phyloP scores from a whole-genome alignment of 2,329 filamentous ascomycete species.

The Ceratocystis ficicola region DNA sequence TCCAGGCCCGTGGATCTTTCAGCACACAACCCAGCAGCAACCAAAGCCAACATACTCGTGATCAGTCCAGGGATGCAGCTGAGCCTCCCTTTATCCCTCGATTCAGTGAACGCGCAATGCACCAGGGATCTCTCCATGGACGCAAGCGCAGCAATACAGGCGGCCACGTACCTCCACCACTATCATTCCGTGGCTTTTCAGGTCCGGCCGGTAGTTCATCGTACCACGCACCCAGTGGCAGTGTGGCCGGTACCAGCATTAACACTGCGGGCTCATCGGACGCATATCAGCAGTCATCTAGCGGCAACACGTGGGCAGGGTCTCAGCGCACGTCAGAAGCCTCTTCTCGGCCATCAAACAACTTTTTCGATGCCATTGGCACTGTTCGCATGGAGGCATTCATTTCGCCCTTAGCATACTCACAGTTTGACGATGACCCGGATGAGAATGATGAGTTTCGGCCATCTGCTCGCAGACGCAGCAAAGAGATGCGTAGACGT shows the following conservation, averaged over 20 bases:
- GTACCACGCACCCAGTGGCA: constrained; percentile 40
- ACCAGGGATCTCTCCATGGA: constrained; percentile 45
- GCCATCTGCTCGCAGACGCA: constrained; percentile 39
- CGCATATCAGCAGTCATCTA: constrained; percentile 42
- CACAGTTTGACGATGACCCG: constrained; percentile 35
- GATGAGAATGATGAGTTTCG: constrained; percentile 41
- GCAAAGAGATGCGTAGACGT: constrained; percentile 43
- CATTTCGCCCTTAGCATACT: constrained; percentile 52
- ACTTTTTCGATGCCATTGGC: constrained; percentile 78
- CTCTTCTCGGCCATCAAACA: constrained; percentile 39
- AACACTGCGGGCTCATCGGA: constrained; percentile 50
- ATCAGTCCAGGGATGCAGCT: constrained; percentile 47
- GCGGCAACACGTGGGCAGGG: constrained; percentile 29
- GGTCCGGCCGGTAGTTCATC: constrained; percentile 35
- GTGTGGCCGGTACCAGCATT: constrained; percentile 45
- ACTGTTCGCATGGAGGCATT: constrained; percentile 97
- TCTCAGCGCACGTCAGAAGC: constrained; percentile 43
- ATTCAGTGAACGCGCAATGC: constrained; percentile 43
- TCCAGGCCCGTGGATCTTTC: constrained; percentile 32
- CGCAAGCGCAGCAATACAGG: constrained; percentile 86
- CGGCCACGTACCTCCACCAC: constrained; percentile 55
- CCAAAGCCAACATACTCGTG: constrained; percentile 35
- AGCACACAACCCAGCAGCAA: constrained; percentile 28
- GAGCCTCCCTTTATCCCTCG: constrained; percentile 62
- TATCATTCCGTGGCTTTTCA: constrained; percentile 70